These are phyloP conservation scores for Podospora tetraspora DNA, from an alignment of 495 filamentous ascomycete genomes.

Conservation along the genomic window DNA sequence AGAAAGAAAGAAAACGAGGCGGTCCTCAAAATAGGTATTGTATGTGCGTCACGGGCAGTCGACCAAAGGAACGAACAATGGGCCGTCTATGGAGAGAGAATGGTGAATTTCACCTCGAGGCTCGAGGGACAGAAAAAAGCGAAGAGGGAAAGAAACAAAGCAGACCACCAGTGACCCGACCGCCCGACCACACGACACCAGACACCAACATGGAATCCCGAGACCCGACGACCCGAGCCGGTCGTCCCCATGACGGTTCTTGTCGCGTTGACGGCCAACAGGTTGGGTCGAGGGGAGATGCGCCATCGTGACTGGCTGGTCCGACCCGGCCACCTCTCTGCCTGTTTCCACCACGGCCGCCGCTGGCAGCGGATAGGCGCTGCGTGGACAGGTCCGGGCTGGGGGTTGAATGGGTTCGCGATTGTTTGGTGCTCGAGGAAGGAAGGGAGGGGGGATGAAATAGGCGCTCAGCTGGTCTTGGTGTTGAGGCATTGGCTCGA, in stretches of 20 bases:
- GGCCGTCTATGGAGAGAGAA: neutral
- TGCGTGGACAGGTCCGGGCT: slow-evolving; percentile 19
- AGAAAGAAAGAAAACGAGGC: slow-evolving; percentile 11
- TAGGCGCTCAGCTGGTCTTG: slow-evolving; percentile 30
- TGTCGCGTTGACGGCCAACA: neutral
- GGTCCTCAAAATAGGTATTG: slow-evolving; percentile 15
- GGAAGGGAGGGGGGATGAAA: slow-evolving; percentile 18
- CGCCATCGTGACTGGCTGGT: slow-evolving; percentile 17
- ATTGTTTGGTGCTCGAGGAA: slow-evolving; percentile 19
- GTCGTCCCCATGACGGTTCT: neutral
- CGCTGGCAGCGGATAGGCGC: slow-evolving; percentile 20
- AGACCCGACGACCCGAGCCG: neutral
- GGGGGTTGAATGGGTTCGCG: slow-evolving; percentile 14
- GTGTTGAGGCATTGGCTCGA: slow-evolving; percentile 27
- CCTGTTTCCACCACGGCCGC: neutral
- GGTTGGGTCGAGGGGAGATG: neutral
- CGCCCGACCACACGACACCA: neutral
- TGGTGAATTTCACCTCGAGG: neutral
- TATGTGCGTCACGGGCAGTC: neutral
- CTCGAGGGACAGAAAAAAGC: neutral
- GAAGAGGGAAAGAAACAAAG: neutral
- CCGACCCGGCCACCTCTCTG: slow-evolving; percentile 12
- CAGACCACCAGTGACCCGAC: neutral
- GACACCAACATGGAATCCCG: neutral
- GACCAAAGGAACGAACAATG: slow-evolving; percentile 13